Evolutionary conservation across 106 monocot species (phyloP).

Genomic region (Allium cepa): DNA sequence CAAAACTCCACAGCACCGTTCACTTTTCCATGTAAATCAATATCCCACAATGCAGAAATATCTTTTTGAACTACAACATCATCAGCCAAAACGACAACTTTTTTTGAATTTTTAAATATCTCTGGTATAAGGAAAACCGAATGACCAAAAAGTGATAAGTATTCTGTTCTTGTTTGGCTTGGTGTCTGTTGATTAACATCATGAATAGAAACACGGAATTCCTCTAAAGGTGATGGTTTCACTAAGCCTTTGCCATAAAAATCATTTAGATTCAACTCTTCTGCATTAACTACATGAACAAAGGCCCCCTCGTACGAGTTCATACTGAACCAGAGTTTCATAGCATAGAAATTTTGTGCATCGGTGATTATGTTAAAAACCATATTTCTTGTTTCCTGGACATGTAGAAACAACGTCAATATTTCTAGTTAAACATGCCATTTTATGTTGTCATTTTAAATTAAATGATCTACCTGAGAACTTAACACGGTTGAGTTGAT

Average conservation of each 20-base stretch:
- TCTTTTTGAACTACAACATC: constrained; percentile 55
- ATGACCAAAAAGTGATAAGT: constrained; percentile 35
- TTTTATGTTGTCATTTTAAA: too few relatives aligned
- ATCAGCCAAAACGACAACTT: constrained; percentile 50
- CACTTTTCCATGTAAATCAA: constrained; percentile 40
- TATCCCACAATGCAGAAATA: constrained; percentile 34
- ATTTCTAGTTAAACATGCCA: too few relatives aligned
- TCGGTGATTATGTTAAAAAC: constrained; percentile 76
- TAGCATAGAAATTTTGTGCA: constrained; percentile 59
- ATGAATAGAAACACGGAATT: constrained; percentile 49
- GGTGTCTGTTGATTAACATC: constrained; percentile 19
- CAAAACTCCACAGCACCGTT: constrained; percentile 40
- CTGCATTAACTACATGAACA: constrained; percentile 50
- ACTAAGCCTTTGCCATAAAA: not conserved
- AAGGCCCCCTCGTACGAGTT: constrained; percentile 35
- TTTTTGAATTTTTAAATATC: constrained; percentile 46
- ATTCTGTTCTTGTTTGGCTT: constrained; percentile 38
- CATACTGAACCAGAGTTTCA: constrained; percentile 68
- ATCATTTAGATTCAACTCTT: constrained; percentile 30
- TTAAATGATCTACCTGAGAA: constrained; percentile 25
- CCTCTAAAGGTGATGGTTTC: constrained; percentile 44
- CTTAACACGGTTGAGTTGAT: constrained; percentile 56
- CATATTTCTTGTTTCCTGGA: constrained; percentile 45
- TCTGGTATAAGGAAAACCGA: constrained; percentile 42
- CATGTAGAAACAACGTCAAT: constrained; percentile 4